Evolutionary conservation across 805 yeast genomes (phyloP), one percentile per base, ranked within the genome.

Genomic region (Soucietia sequanensis): DNA sequence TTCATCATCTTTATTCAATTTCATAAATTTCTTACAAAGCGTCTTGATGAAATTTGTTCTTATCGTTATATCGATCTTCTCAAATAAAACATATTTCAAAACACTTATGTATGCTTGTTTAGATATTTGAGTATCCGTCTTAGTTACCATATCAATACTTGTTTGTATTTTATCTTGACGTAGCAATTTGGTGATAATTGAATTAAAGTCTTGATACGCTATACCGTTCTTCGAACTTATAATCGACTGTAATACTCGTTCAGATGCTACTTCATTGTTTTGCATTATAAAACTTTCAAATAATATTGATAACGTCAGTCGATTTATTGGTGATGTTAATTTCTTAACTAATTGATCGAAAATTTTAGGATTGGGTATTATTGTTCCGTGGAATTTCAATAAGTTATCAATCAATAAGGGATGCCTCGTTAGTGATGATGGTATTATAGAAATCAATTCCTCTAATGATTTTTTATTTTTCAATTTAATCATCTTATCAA

Each of bases 301-400:
- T 20, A 68, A 44, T 41, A 54, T 56, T 4, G 67, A 54, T 5
- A 66, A 41, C 2, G 67, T 53, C 46, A 53, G 54, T 16, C 69
- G 42, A 19, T 47, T 42, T n/a, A 65, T 40, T 6, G 68, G 69
- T 4, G 62, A 51, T n/a, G 32, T 38, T 12, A 63, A 41, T 21
- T 38, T 31, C 20, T 47, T 44, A 5, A 58, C 39, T 16, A 60
- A 44, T 10, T 16, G 21, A n/a, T 52, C 50, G 33, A 54, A 52
- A 30, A 45, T 28, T 2, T 29, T 23, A 2, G 14, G n/a, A 12
- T 35, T 21, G 9, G 23, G 37, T 6, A 25, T 31, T 5, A 38
- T 28, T 14, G 37, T 38, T n/a, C 61, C 61, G 28, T 43, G 52
- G 18, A 42, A 39, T 20, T 40, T 39, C 25, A 56, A 27, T 10